Percentiles rank a stretch among this genome's conserved stretches.
Conservation (phyloP, 352 stramenopile species). For the Phytopythium oedochilum region DNA sequence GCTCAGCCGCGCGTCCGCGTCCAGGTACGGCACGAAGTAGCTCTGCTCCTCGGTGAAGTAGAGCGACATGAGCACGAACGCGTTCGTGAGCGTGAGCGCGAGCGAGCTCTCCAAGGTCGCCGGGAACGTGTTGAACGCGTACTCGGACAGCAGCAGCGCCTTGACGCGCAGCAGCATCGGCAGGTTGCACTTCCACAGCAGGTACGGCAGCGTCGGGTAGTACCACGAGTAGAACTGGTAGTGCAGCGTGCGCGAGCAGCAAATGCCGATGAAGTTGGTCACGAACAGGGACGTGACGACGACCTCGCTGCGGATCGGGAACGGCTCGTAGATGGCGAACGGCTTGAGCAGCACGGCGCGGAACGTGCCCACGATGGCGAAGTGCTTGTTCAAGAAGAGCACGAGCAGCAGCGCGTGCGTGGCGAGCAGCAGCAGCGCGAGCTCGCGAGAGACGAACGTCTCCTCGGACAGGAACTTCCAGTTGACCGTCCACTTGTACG, state of each 20-base stretch:
- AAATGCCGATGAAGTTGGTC: slow-evolving; percentile 97
- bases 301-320: slow-evolving; percentile 79
- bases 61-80: slow-evolving; percentile 77
- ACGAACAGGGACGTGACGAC: slow-evolving; percentile 85
- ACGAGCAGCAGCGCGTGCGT: slow-evolving; percentile 69
- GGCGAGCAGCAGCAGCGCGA: slow-evolving; percentile 51
- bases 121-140: slow-evolving; percentile 96
- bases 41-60: slow-evolving; percentile 63
- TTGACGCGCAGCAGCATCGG: slow-evolving; percentile 82
- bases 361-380: slow-evolving; percentile 72
- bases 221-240: slow-evolving; percentile 99
- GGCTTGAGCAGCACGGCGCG: slow-evolving; percentile 66
- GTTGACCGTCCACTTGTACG: slow-evolving; percentile 99
- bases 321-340: slow-evolving; percentile 67
- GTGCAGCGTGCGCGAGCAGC: slow-evolving; percentile 95
- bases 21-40: slow-evolving; percentile 70
- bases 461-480: slow-evolving; percentile 91
- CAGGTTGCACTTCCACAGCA: slow-evolving; percentile 90
- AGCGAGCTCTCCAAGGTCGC: slow-evolving; percentile 88
- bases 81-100: slow-evolving; percentile 91
- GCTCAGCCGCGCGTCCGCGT: slow-evolving; percentile 63
- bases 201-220: slow-evolving; percentile 93
- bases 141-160: slow-evolving; percentile 77
- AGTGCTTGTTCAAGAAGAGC: slow-evolving; percentile 81
- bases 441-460: slow-evolving; percentile 62